Evolutionary conservation across 2,329 filamentous ascomycete species (phyloP), one percentile per base, ranked within the genome.

Genomic region (Colletotrichum gigasporum): DNA sequence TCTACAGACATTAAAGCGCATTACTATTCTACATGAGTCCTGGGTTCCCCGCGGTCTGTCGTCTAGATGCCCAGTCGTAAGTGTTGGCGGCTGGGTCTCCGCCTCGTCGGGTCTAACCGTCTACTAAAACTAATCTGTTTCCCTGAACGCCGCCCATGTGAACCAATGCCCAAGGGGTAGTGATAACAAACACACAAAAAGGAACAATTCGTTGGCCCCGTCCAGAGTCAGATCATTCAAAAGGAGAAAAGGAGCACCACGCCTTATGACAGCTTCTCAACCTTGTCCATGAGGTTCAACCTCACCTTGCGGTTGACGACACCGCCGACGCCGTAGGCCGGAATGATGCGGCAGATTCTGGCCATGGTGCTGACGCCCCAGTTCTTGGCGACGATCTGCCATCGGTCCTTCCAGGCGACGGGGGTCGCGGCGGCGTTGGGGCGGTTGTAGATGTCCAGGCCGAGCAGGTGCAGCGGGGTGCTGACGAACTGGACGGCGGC

Each of bases 281-380:
- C 41, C 22, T 75, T 83, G 69, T 80, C 80, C 90, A 97, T 94
- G 70, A 95, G 74, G 55, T 74, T 80, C 72, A 79, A 82, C 70
- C 94, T 84, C 44, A 95, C 82, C 72, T 91, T 89, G 63, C 84
- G 85, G 78, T 97, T 97, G 10, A 96, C 91, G 10, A 97, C 92
- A 0, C 94, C 94, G 1, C 94, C 94, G 11, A 97, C 84, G 2
- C 94, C 94, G 81, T 95, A 97, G 0, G 94, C 94, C 16, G 94
- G 94, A 2, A 97, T 85, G 70, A 97, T 97, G 72, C 94, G 86
- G 65, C 91, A 91, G 77, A 97, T 91, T 56, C 94, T 81, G 24
- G 94, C 94, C 60, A 87, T 78, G 28, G 88, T 87, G 75, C 91
- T 95, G 67, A 90, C 85, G 16, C 85, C 79, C 89, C 93, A 97